These are phyloP conservation scores for Glycine soja DNA, from an alignment of 306 rosid genomes.

Conservation along the genomic window DNA sequence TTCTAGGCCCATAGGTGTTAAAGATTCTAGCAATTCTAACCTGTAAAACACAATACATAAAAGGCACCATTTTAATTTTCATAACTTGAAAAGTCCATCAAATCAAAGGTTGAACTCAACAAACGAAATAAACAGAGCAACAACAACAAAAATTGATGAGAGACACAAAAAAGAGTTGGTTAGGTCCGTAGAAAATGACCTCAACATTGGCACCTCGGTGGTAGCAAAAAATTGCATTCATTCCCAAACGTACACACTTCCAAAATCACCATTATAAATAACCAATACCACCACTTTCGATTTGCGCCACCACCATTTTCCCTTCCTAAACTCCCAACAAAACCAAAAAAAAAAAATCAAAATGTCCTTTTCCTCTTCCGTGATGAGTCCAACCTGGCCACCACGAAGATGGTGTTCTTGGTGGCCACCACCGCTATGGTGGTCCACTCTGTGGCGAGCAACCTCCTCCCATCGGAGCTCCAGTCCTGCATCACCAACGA, in stretches of 20 bases:
- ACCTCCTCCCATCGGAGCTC: constrained; percentile 62
- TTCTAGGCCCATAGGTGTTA: constrained; percentile 96
- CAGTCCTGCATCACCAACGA: constrained; percentile 42
- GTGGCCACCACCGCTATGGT: constrained; percentile 67
- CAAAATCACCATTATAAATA: not conserved
- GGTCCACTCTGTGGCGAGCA: constrained; percentile 57
- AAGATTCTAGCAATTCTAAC: constrained; percentile 98
- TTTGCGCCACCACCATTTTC: too few relatives aligned
- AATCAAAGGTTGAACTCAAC: not conserved
- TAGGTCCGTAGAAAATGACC: constrained; percentile 51
- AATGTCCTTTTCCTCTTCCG: constrained; percentile 22
- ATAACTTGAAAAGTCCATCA: not conserved
- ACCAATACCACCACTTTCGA: not conserved
- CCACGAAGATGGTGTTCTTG: constrained; percentile 64
- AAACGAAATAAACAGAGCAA: not conserved
- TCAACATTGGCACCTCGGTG: constrained; percentile 92
- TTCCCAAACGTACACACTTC: too few relatives aligned
- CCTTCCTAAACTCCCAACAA: too few relatives aligned
- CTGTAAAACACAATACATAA: constrained; percentile 42
- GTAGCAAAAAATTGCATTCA: constrained; percentile 39
- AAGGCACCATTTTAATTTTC: not conserved
- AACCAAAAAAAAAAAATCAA: too few relatives aligned
- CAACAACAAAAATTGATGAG: not conserved
- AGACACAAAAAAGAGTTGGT: not conserved
- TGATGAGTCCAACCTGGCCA: constrained; percentile 52